Evolutionary conservation across 768 basidiomycete species (phyloP).

Genomic region (Boletus reticulatus): DNA sequence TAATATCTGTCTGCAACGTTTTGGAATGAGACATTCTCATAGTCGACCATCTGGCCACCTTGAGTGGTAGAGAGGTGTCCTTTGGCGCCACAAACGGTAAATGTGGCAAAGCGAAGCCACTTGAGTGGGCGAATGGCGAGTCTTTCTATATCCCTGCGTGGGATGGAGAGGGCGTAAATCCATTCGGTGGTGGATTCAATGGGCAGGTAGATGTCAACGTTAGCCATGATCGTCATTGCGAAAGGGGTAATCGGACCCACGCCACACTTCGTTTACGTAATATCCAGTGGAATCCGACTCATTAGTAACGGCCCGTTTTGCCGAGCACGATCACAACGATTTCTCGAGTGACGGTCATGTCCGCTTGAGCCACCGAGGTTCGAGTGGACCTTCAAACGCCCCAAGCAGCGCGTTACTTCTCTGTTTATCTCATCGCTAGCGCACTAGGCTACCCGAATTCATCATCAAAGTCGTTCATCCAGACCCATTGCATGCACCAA

Average conservation of each 20-base stretch:
- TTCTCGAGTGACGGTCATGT: constrained; percentile 42
- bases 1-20: neutral
- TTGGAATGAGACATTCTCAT: neutral
- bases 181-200: neutral
- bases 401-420: constrained; percentile 45
- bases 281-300: no score
- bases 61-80: no score
- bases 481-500: constrained; percentile 50
- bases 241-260: no score
- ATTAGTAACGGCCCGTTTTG: no score
- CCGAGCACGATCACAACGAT: neutral
- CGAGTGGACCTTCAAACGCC: constrained; percentile 56
- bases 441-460: constrained; percentile 65
- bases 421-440: constrained; percentile 10
- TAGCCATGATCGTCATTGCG: no score
- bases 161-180: no score
- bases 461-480: constrained; percentile 70
- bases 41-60: no score
- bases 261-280: no score
- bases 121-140: neutral
- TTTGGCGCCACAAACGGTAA: no score
- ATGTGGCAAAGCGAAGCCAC: neutral
- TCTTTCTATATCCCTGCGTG: neutral
- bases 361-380: constrained; percentile 77
- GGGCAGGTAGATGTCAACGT: neutral